These are phyloP conservation scores for Aspergillus olivimuriae DNA, from an alignment of 495 filamentous ascomycete species.

Conservation along the genomic window DNA sequence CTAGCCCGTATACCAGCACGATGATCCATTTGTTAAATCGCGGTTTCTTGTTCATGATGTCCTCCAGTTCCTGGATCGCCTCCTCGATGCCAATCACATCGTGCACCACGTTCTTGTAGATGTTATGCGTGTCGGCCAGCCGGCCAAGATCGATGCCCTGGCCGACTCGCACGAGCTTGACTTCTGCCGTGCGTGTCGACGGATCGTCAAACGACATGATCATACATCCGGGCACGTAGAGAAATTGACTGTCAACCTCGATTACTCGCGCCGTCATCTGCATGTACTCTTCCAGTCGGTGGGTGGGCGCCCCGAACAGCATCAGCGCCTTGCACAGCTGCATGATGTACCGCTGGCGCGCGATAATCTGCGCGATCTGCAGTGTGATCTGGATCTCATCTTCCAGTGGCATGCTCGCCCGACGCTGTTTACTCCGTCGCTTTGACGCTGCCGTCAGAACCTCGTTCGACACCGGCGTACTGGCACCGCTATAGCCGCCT, in stretches of 20 bases:
- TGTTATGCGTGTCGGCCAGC: slow-evolving; percentile 71
- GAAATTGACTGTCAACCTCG: slow-evolving; percentile 79
- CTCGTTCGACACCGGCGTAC: slow-evolving; percentile 25
- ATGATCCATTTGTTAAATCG: slow-evolving; percentile 61
- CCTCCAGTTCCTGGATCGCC: slow-evolving; percentile 62
- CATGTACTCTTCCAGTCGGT: slow-evolving; percentile 77
- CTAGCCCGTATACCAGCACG: slow-evolving; percentile 71
- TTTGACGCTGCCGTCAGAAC: slow-evolving; percentile 24
- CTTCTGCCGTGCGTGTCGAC: slow-evolving; percentile 79
- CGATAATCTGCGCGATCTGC: slow-evolving; percentile 76
- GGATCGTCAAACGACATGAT: slow-evolving; percentile 88
- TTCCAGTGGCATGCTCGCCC: slow-evolving; percentile 19
- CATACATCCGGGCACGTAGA: slow-evolving; percentile 90
- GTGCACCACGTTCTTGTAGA: slow-evolving; percentile 89
- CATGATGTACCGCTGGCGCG: slow-evolving; percentile 74
- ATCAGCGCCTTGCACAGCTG: slow-evolving; percentile 82
- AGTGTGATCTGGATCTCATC: slow-evolving; percentile 73
- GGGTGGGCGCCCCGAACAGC: slow-evolving; percentile 68
- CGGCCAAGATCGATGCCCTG: slow-evolving; percentile 79
- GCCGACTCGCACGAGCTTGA: slow-evolving; percentile 69
- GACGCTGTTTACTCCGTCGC: slow-evolving; percentile 19
- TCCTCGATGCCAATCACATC: slow-evolving; percentile 78
- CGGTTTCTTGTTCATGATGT: slow-evolving; percentile 55
- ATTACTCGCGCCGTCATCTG: slow-evolving; percentile 79
- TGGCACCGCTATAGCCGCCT: slow-evolving; percentile 19